These are phyloP conservation scores for Coniosporium tulheliwenetii DNA, from an alignment of 2,329 filamentous ascomycete genomes.

Conservation along the genomic window DNA sequence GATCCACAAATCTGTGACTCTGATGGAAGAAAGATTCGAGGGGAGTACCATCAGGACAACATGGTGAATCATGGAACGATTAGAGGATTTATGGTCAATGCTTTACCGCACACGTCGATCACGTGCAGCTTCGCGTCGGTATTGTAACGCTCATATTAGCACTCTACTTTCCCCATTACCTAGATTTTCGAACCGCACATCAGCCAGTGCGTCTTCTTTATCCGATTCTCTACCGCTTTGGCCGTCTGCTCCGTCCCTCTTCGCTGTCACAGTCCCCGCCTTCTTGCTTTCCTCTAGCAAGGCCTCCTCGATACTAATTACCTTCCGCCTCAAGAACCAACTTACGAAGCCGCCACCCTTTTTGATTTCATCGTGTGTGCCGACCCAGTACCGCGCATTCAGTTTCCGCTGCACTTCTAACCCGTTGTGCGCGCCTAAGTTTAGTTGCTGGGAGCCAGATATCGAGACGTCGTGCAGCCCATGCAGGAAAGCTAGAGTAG, in stretches of 20 bases:
- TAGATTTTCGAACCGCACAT: conserved; percentile 34
- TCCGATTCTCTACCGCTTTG: conserved; percentile 9
- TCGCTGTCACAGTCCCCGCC: conserved; percentile 19
- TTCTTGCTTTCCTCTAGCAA: conserved; percentile 28
- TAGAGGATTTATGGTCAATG: no score
- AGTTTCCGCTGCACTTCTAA: conserved; percentile 37
- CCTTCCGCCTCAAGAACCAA: conserved; percentile 28
- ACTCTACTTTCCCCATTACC: conserved; percentile 40
- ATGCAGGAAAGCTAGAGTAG: conserved; percentile 44
- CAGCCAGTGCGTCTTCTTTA: conserved; percentile 19
- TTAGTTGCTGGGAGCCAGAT: conserved; percentile 37
- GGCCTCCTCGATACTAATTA: conserved; percentile 29
- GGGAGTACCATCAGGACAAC: no score
- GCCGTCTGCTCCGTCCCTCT: conserved; percentile 17
- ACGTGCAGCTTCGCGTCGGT: no score
- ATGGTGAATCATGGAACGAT: no score
- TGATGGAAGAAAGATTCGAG: no score
- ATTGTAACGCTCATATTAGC: conserved; percentile 11
- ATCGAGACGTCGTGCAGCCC: conserved; percentile 47
- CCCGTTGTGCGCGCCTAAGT: conserved; percentile 48
- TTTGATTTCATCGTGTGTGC: conserved; percentile 51
- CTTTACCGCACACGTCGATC: no score
- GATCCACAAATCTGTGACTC: no score
- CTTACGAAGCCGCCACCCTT: conserved; percentile 40
- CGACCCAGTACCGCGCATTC: conserved; percentile 46